Evolutionary conservation across 78 protist species (phyloP).

Genomic region (Pigoraptor vietnamica): DNA sequence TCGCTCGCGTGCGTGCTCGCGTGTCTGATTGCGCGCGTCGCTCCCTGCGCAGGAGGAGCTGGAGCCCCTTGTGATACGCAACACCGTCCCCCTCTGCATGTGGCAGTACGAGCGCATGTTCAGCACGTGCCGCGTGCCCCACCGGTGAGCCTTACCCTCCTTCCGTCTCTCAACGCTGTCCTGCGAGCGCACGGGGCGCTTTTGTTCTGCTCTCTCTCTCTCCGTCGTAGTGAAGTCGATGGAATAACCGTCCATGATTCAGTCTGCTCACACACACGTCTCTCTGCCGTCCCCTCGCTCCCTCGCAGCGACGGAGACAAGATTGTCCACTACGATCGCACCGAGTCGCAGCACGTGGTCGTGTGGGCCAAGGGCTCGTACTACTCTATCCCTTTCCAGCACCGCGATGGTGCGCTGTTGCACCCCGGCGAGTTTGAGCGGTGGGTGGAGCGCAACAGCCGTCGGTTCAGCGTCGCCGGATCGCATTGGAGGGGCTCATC

Average conservation of each 20-base stretch:
- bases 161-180: not conserved
- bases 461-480: not conserved
- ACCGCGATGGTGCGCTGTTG: not conserved
- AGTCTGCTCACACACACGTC: too few relatives aligned
- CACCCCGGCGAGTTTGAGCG: constrained; percentile 2
- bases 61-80: constrained; percentile 33
- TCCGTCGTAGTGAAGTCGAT: too few relatives aligned
- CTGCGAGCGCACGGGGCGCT: too few relatives aligned
- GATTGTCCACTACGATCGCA: not conserved
- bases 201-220: too few relatives aligned
- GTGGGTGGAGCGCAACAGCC: not conserved
- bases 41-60: constrained; percentile 13
- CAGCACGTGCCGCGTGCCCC: constrained; percentile 45
- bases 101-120: constrained; percentile 46
- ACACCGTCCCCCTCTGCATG: constrained; percentile 69
- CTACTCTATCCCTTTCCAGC: not conserved
- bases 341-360: constrained; percentile 13
- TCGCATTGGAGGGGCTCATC: too few relatives aligned
- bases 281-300: too few relatives aligned
- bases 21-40: too few relatives aligned
- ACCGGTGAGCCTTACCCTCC: not conserved
- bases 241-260: too few relatives aligned
- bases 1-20: too few relatives aligned
- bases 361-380: constrained; percentile 8
- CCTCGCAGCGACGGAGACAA: not conserved